Conservation (phyloP, 495 filamentous ascomycete genomes). For the Immersiella caudata region DNA sequence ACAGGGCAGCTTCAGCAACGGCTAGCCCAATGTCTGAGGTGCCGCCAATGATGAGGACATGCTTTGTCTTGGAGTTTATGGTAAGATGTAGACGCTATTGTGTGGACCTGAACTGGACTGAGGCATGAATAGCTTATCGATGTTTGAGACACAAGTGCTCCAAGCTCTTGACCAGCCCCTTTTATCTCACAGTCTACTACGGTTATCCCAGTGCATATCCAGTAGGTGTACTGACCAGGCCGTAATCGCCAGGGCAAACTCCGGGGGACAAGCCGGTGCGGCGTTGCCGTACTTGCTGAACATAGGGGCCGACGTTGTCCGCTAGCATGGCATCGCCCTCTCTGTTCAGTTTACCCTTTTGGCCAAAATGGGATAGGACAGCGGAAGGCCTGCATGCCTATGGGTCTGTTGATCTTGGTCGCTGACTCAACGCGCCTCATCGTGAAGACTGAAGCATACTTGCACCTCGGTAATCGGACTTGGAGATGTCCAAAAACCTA, state of each 20-base stretch:
- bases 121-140: no score
- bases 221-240: not conserved
- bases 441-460: no score
- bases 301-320: no score
- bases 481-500: no score
- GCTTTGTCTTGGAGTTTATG: slow-evolving; percentile 45
- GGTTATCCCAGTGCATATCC: not conserved
- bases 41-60: slow-evolving; percentile 59
- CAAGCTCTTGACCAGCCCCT: not conserved
- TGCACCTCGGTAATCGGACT: no score
- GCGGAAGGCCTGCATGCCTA: not conserved
- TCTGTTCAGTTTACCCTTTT: not conserved
- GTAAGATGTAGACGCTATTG: slow-evolving; percentile 32
- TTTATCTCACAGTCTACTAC: not conserved
- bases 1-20: slow-evolving; percentile 55
- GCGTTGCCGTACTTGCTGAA: no score
- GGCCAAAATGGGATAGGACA: not conserved
- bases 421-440: no score
- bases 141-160: no score
- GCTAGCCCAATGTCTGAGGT: slow-evolving; percentile 59
- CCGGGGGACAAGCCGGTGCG: not conserved
- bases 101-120: not conserved
- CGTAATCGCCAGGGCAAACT: not conserved
- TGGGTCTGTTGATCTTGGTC: no score
- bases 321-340: not conserved